Percentiles rank a stretch among this genome's conserved stretches.
Evolutionary conservation across 2,329 filamentous ascomycete species (phyloP).

Genomic region (Colletotrichum ledebouriae): DNA sequence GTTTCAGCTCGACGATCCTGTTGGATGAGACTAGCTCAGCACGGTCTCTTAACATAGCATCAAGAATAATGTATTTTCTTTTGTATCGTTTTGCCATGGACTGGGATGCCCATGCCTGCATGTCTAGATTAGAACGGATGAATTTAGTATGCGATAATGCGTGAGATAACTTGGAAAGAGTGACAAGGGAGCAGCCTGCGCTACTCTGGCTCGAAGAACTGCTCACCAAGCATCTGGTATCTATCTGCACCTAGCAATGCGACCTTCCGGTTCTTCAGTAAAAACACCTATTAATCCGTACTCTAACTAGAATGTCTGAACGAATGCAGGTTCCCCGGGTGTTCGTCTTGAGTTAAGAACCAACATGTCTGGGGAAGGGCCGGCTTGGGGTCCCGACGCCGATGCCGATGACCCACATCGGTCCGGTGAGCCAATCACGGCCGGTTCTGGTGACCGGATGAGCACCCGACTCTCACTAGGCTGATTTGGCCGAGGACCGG

Average conservation of each 20-base stretch:
- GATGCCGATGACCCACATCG: constrained; percentile 9
- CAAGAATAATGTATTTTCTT: no score
- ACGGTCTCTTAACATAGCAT: no score
- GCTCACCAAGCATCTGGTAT: background rate
- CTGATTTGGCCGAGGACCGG: background rate
- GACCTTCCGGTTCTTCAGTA: no score
- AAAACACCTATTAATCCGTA: no score
- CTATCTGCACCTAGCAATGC: no score
- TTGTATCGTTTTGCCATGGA: no score
- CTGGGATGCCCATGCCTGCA: background rate
- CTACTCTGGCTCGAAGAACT: background rate
- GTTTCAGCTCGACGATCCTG: background rate
- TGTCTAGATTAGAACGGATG: background rate
- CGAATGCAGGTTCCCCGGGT: background rate
- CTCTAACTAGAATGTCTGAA: no score
- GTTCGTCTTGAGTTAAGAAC: background rate
- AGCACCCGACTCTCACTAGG: constrained; percentile 6
- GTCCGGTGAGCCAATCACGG: background rate
- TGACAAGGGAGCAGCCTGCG: background rate
- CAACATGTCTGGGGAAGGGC: background rate
- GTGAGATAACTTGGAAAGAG: background rate
- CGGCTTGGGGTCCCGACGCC: constrained; percentile 1
- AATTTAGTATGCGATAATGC: background rate
- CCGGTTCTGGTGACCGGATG: background rate
- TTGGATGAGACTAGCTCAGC: background rate